A percentile compares a stretch with the other conserved stretches of the same genome.
Evolutionary conservation across 2,329 filamentous ascomycete genomes (phyloP).

Genomic region (Aspergillus tamarii): DNA sequence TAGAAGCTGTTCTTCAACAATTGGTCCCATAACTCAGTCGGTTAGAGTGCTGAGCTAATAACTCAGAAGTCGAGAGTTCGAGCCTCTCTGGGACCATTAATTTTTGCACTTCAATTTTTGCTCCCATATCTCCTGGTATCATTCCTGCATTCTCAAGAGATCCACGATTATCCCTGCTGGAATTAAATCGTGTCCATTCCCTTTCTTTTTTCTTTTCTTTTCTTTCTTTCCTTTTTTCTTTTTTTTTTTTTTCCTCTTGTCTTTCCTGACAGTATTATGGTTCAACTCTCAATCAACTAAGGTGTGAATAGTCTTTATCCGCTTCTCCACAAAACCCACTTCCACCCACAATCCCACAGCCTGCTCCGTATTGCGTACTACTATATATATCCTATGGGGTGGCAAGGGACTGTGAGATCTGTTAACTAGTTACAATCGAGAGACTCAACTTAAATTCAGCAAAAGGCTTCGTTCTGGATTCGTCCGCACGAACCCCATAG

Average conservation of each 20-base stretch:
- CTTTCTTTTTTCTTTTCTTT: background rate
- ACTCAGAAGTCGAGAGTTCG: constrained; percentile 8
- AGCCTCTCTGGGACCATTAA: constrained; percentile 3
- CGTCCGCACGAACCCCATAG: background rate
- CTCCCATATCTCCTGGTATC: background rate
- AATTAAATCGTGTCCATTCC: background rate
- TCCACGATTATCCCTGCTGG: accelerated
- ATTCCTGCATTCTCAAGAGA: background rate
- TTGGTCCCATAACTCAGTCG: constrained; percentile 3
- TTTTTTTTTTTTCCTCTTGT: too few species aligned
- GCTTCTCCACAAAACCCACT: constrained; percentile 1
- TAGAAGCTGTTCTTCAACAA: background rate
- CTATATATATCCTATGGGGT: background rate
- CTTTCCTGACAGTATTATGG: too few species aligned
- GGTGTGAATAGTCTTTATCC: constrained; percentile 4
- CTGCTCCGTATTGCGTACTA: background rate
- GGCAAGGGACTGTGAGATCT: background rate
- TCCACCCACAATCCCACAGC: background rate
- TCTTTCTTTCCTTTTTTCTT: background rate
- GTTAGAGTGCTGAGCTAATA: constrained; percentile 8
- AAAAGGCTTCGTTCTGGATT: background rate
- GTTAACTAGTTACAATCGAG: background rate
- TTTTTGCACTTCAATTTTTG: background rate
- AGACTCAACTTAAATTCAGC: background rate
- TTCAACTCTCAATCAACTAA: background rate